Percentiles rank a stretch among this genome's conserved stretches.
Conservation (phyloP, 1,284 basidiomycete genomes). For the Wallemia hederae region DNA sequence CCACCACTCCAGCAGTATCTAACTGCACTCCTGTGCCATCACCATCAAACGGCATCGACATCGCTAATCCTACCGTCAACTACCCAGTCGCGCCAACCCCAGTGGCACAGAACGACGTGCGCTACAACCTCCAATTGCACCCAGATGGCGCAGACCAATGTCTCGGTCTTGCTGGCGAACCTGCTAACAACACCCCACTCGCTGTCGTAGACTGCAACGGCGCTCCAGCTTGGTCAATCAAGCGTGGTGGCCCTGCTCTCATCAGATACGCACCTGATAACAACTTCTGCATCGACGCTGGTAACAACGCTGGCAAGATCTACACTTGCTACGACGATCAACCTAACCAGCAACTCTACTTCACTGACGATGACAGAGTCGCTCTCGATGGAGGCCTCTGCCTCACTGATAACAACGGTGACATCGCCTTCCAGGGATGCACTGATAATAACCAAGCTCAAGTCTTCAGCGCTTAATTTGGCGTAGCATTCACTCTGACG, state of each 20-base stretch:
- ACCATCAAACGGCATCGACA: neutral
- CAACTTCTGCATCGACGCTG: neutral
- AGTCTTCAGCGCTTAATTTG: neutral
- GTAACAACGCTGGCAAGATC: neutral
- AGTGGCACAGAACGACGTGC: neutral
- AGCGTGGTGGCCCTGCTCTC: neutral
- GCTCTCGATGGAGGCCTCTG: neutral
- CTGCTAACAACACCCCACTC: neutral
- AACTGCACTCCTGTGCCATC: neutral
- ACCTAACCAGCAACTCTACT: neutral
- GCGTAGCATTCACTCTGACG: no score
- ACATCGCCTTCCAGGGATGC: neutral
- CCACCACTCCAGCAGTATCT: neutral
- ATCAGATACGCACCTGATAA: neutral
- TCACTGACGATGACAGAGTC: neutral
- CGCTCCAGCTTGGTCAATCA: neutral
- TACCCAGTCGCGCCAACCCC: neutral
- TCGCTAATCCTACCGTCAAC: neutral
- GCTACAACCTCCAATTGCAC: neutral
- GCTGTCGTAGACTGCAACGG: neutral
- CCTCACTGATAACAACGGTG: neutral
- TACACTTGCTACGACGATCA: neutral
- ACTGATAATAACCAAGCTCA: neutral
- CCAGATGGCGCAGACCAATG: neutral
- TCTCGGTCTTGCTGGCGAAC: neutral